Evolutionary conservation across 305 asterid species (phyloP), one percentile per base, ranked within the genome.

Genomic region (Fraxinus velutina): DNA sequence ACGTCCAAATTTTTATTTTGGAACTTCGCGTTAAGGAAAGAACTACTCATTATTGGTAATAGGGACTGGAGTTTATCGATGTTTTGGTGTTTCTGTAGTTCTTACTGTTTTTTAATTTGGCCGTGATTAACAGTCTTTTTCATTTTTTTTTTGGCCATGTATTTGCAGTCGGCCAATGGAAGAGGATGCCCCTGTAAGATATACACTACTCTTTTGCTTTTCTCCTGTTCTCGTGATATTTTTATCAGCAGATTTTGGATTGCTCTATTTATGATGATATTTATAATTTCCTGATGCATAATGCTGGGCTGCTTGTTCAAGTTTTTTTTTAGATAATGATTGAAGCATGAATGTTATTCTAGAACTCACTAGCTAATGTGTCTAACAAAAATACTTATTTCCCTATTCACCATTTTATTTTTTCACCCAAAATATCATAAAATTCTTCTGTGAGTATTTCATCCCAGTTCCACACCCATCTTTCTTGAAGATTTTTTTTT

Each of bases 141-240:
- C 70, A 19, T 79, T 21, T 77, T 13, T 77, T 13, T 60, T 30
- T 73, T 84, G 32, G 75, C 73, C 27, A 6, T 77, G 33, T 66
- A 27, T 80, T 6, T 86, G 89, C 94, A 93, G 98, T 84, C 91
- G 93, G 50, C 92, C 98, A 57, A 94, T 90, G 97, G 97, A 94
- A 19, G 97, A 92, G 83, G 98, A 93, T 86, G 84, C 89, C 80
- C 91, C 94, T 1, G 98, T 93, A 90, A 91, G 97, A 81, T 36
- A 24, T 75, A 64, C 12, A 10, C 12, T 24, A 47, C 81, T 71
- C 37, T 34, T 75, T 74, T 80, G 2, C 64, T 8, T 78, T 34
- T 72, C 36, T 10, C 70, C 42, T 68, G 74, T 37, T 39, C 50
- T 29, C 44, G 2, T 72, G 29, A 15, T 12, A 71, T 24, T 70